Percentiles rank a stretch among this genome's conserved stretches.
Conservation (phyloP, 2,329 filamentous ascomycete species). For the Orbilia brochopaga region DNA sequence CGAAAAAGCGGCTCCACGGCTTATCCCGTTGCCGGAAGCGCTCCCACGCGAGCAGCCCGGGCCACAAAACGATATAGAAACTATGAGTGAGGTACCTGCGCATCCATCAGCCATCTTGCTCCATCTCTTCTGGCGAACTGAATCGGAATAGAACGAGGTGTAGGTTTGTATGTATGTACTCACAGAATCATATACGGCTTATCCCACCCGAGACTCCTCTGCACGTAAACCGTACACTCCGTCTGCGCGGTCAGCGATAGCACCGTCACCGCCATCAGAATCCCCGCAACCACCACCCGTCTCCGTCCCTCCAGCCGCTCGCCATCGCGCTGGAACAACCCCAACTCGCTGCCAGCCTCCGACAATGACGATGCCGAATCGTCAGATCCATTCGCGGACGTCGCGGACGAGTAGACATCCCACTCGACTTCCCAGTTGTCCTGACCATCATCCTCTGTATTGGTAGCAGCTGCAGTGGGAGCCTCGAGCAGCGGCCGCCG, state of each 20-base stretch:
- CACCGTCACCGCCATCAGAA: constrained; percentile 35
- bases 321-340: background rate
- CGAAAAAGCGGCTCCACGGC: constrained; percentile 42
- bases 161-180: constrained; percentile 1
- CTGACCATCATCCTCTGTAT: background rate
- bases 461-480: too few relatives aligned
- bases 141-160: too few relatives aligned
- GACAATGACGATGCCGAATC: constrained; percentile 1
- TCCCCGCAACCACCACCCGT: constrained; percentile 26
- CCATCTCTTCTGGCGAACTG: too few relatives aligned
- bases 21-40: constrained; percentile 21
- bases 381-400: constrained; percentile 24
- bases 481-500: background rate
- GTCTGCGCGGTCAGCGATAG: constrained; percentile 30
- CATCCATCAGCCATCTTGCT: background rate
- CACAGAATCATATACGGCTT: constrained; percentile 45
- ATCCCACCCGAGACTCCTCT: constrained; percentile 41
- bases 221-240: constrained; percentile 39
- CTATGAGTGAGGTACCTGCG: constrained; percentile 40
- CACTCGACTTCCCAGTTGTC: constrained; percentile 45
- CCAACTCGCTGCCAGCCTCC: background rate
- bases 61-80: constrained; percentile 44
- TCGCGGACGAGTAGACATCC: constrained; percentile 42
- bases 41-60: constrained; percentile 28
- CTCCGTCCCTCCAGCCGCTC: constrained; percentile 18